phyloP scores from a whole-genome alignment of 768 basidiomycete genomes.

The Termitomyces sp. region DNA sequence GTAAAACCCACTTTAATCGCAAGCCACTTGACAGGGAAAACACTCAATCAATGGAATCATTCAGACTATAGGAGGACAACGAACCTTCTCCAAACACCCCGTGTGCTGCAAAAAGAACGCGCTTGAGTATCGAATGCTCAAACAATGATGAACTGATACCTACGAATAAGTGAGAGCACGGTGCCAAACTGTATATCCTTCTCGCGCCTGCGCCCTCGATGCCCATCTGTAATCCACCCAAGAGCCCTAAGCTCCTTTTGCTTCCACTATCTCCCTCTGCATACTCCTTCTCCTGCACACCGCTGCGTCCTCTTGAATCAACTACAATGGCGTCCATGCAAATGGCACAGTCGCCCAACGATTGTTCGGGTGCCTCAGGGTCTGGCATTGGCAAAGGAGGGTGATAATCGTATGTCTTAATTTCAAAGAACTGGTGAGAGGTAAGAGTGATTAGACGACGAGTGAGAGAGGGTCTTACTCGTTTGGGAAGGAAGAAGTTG shows the following conservation, averaged over 20 bases:
- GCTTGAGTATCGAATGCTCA: not conserved
- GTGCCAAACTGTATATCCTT: slow-evolving; percentile 79
- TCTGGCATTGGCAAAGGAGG: slow-evolving; percentile 69
- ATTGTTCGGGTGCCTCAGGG: slow-evolving; percentile 67
- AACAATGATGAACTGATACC: slow-evolving; percentile 22
- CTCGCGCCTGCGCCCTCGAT: slow-evolving; percentile 40
- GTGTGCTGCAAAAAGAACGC: slow-evolving; percentile 55
- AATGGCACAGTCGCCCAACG: slow-evolving; percentile 84
- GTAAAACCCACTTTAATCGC: slow-evolving; percentile 58
- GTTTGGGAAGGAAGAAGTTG: slow-evolving; percentile 74
- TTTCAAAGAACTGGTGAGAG: slow-evolving; percentile 44
- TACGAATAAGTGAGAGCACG: slow-evolving; percentile 87
- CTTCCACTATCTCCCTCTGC: slow-evolving; percentile 19
- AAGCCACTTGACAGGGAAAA: slow-evolving; percentile 46
- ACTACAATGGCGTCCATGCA: slow-evolving; percentile 85
- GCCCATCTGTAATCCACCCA: slow-evolving; percentile 39
- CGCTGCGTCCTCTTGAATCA: slow-evolving; percentile 32
- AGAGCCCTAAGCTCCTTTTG: slow-evolving; percentile 28
- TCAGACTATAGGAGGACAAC: slow-evolving; percentile 13
- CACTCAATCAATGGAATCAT: slow-evolving; percentile 8
- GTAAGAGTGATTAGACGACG: not conserved
- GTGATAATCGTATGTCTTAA: slow-evolving; percentile 79
- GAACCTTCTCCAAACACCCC: slow-evolving; percentile 74
- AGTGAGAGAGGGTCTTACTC: slow-evolving; percentile 34
- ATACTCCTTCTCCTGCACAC: slow-evolving; percentile 28